Conservation (phyloP, 2,329 filamentous ascomycete genomes). For the Trichoderma guizhouense region DNA sequence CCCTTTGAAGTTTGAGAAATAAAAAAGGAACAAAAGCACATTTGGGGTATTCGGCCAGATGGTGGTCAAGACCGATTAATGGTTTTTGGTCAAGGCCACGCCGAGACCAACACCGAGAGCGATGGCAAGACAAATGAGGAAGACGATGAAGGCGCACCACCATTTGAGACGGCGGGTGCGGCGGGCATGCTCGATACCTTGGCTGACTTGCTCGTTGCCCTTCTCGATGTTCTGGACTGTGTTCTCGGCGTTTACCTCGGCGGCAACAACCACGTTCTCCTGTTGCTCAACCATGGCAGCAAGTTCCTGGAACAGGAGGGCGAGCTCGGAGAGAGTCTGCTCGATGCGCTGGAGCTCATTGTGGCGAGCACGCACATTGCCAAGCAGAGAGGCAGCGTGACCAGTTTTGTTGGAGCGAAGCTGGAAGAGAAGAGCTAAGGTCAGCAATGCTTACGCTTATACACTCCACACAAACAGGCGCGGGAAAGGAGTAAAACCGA, state of each 20-base stretch:
- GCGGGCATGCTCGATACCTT: conserved; percentile 64
- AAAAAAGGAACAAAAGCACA: not conserved
- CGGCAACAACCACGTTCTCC: conserved; percentile 58
- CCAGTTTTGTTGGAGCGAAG: conserved; percentile 72
- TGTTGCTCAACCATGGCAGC: conserved; percentile 72
- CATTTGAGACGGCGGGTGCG: conserved; percentile 74
- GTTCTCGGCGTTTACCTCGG: conserved; percentile 63
- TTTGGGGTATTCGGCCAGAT: not conserved
- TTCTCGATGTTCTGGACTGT: conserved; percentile 65
- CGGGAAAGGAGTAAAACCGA: not conserved
- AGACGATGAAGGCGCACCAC: conserved; percentile 65
- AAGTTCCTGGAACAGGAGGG: conserved; percentile 69
- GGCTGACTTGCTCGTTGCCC: conserved; percentile 66
- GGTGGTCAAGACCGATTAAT: not conserved
- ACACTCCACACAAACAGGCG: not conserved
- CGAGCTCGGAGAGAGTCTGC: conserved; percentile 67
- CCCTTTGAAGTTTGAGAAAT: not conserved
- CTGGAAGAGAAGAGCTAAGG: conserved; percentile 38
- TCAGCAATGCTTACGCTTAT: conserved; percentile 2
- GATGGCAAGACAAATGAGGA: conserved; percentile 56
- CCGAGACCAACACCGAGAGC: conserved; percentile 54
- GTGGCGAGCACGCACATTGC: conserved; percentile 76
- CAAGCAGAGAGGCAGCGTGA: conserved; percentile 69
- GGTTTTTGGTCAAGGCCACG: conserved; percentile 37
- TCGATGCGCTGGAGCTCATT: conserved; percentile 81